Evolutionary conservation across 352 stramenopile genomes (phyloP).

Genomic region (Aphanomyces stellatus): DNA sequence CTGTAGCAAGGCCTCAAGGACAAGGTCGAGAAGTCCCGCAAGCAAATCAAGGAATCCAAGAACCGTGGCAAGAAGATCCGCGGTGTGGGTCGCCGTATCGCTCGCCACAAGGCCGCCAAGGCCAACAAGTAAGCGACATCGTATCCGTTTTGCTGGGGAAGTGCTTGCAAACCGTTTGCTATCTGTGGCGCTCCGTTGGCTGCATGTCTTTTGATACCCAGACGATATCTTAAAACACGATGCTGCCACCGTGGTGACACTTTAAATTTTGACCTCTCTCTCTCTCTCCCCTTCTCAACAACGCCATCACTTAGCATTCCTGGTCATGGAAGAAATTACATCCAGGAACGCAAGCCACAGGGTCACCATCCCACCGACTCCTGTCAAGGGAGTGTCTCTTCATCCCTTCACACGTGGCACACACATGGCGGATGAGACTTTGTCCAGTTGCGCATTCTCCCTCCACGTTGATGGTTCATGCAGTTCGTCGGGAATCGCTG

Average conservation of each 20-base stretch:
- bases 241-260: slow-evolving; percentile 15
- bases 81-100: slow-evolving; percentile 95
- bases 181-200: not conserved
- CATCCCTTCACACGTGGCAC: no score
- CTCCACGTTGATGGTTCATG: no score
- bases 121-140: slow-evolving; percentile 79
- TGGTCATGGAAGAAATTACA: no score
- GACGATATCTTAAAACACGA: slow-evolving; percentile 14
- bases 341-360: no score
- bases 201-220: not conserved
- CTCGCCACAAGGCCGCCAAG: slow-evolving; percentile 99
- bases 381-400: no score
- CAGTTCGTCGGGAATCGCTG: no score
- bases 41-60: slow-evolving; percentile 99
- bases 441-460: no score
- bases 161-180: not conserved
- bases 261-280: no score
- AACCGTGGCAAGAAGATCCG: slow-evolving; percentile 98
- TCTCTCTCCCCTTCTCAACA: no score
- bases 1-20: slow-evolving; percentile 68
- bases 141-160: slow-evolving; percentile 19
- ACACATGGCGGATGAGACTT: no score
- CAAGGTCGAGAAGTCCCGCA: slow-evolving; percentile 96
- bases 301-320: no score
- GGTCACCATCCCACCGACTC: no score